Evolutionary conservation across 2,329 filamentous ascomycete species (phyloP).

Genomic region (Ceratocystis destructans): DNA sequence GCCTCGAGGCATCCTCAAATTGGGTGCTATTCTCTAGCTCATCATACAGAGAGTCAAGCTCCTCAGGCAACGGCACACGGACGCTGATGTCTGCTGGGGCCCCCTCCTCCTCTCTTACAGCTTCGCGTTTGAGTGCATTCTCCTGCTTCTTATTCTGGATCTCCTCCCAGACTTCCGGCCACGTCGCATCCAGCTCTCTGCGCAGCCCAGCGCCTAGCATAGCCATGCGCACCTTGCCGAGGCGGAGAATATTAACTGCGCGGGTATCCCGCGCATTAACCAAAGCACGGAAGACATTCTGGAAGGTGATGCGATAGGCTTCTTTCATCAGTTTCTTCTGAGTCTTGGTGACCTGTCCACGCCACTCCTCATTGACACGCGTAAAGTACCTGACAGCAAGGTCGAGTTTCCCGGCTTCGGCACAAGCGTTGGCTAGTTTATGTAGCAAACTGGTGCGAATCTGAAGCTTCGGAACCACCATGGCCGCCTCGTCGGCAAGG

Average conservation of each 20-base stretch:
- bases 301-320: slow-evolving; percentile 19
- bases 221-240: slow-evolving; percentile 13
- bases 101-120: background rate
- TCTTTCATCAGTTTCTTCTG: slow-evolving; percentile 12
- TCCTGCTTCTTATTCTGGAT: slow-evolving; percentile 3
- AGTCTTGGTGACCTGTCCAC: slow-evolving; percentile 2
- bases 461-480: slow-evolving; percentile 10
- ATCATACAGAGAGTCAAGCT: slow-evolving; percentile 9
- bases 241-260: background rate
- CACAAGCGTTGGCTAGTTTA: slow-evolving; percentile 25
- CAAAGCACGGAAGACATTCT: slow-evolving; percentile 16
- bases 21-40: background rate
- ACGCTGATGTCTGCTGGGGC: background rate
- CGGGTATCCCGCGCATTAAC: slow-evolving; percentile 6
- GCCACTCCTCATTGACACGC: slow-evolving; percentile 12
- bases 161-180: slow-evolving; percentile 14
- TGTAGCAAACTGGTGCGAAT: slow-evolving; percentile 15
- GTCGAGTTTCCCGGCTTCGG: slow-evolving; percentile 25
- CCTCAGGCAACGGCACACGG: background rate
- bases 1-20: slow-evolving; percentile 6
- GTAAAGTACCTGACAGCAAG: slow-evolving; percentile 24
- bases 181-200: slow-evolving; percentile 14
- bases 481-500: slow-evolving; percentile 15
- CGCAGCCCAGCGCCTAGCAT: slow-evolving; percentile 12
- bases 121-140: slow-evolving; percentile 6